A percentile compares a stretch with the other conserved stretches of the same genome.
These are phyloP conservation scores for Ambrosia hybrid DNA, from an alignment of 140 eudicot species.

Conservation along the genomic window DNA sequence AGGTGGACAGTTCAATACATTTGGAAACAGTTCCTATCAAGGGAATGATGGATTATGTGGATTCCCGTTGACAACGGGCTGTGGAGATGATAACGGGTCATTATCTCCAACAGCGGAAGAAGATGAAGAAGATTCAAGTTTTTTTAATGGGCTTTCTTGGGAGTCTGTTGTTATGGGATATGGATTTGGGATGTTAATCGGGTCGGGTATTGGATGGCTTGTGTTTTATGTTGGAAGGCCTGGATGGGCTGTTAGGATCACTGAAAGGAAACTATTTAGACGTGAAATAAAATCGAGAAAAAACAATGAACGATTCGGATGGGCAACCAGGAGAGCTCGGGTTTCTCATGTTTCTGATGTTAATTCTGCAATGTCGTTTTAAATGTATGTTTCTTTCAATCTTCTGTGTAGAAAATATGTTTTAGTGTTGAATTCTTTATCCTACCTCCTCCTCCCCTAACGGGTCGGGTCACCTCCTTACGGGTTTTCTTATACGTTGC, in stretches of 20 bases:
- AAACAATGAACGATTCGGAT: no score
- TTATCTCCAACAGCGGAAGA: neutral
- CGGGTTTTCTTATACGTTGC: no score
- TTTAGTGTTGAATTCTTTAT: no score
- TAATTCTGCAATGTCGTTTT: no score
- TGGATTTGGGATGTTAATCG: conserved; percentile 35
- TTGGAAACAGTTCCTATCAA: conserved; percentile 29
- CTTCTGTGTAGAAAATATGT: no score
- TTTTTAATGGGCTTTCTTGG: conserved; percentile 34
- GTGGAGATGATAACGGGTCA: conserved; percentile 7
- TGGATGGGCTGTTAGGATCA: conserved; percentile 35
- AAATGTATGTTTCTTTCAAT: no score
- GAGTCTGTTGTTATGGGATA: conserved; percentile 38
- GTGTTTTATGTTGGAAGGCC: conserved; percentile 33
- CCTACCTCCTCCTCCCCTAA: no score
- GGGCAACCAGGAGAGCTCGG: neutral
- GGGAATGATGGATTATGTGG: conserved; percentile 46
- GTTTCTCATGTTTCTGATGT: neutral
- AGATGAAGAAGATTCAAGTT: conserved; percentile 16
- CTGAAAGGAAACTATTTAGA: conserved; percentile 13
- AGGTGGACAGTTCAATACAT: conserved; percentile 44
- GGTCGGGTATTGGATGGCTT: conserved; percentile 29
- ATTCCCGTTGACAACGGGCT: conserved; percentile 34
- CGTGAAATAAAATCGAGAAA: neutral
- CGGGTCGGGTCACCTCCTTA: no score